Evolutionary conservation across 164 flowering plant genomes (phyloP), one percentile per base, ranked within the genome.

Genomic region (Malania oleifera): DNA sequence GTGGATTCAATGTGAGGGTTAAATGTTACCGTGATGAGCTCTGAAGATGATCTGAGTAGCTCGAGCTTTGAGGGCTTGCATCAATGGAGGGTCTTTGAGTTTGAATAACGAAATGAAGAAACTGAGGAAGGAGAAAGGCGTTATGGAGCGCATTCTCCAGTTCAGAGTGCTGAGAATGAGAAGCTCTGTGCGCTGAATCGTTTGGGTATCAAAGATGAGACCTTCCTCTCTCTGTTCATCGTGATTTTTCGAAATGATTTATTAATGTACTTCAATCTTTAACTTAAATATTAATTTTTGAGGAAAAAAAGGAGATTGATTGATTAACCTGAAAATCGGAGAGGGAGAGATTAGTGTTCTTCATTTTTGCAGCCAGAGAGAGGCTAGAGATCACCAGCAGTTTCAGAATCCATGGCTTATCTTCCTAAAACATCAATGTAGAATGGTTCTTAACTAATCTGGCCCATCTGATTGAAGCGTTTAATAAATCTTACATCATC

Each of bases 111-210:
- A 68, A 38, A 75, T 53, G 68, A 87, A 81, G 73, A 73, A 87
- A 48, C 67, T 17, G 18, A 80, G 3, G 62, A 87, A 87, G 22
- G 80, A 73, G 70, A 87, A 82, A 0, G 95, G 90, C 10, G 86
- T 87, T 10, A 84, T 70, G 15, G 95, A 82, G 0, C 90, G 80
- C 90, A 87, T 82, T 59, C 87, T 62, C 95, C 95, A 87, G 37
- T 87, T 56, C 7, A 87, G 74, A 52, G 80, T 78, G 3, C 79
- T 81, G 39, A 87, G 73, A 4, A 87, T 70, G n/a, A 82, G 54
- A 12, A 71, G 54, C 66, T 87, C 95, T 83, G 76, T 82, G 54
- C 87, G 53, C 41, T 67, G 61, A 8, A 87, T 63, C 7, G 84
- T 74, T 18, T 60, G 66, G 9, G 74, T 28, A 47, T 82, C 90